Percentiles rank a stretch among this genome's conserved stretches.
Evolutionary conservation across 192 early-diverging fungal genomes (phyloP).

Genomic region (Obelidium mucronatum): DNA sequence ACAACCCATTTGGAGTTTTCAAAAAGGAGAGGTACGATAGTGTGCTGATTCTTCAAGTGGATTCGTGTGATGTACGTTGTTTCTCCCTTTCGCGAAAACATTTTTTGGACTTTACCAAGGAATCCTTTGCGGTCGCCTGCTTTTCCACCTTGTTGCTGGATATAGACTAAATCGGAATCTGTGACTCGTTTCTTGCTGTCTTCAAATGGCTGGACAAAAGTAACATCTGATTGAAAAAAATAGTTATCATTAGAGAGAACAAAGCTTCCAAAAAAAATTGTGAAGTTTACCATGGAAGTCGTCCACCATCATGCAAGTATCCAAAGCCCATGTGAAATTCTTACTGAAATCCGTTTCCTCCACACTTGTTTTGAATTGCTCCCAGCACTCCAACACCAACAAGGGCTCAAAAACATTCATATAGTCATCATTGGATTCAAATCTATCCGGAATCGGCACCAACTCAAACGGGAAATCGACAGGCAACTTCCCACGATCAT

Average conservation of each 20-base stretch:
- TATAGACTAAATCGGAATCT: conserved; percentile 23
- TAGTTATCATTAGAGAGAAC: background rate
- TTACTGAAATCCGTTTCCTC: conserved; percentile 67
- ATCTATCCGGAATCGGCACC: conserved; percentile 63
- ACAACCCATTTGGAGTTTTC: conserved; percentile 45
- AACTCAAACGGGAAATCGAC: conserved; percentile 46
- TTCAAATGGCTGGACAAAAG: conserved; percentile 38
- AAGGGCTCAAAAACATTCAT: conserved; percentile 77
- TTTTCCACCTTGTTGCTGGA: conserved; percentile 22
- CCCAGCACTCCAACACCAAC: conserved; percentile 85
- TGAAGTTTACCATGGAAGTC: conserved; percentile 65
- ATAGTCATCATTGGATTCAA: conserved; percentile 68
- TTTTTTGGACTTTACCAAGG: conserved; percentile 62
- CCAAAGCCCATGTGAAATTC: conserved; percentile 47
- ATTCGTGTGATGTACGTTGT: conserved; percentile 55
- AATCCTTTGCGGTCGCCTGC: conserved; percentile 49
- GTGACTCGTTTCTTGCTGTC: conserved; percentile 55
- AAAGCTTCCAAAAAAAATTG: background rate
- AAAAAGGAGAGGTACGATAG: conserved; percentile 41
- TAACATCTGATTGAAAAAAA: conserved; percentile 6
- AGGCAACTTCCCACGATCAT: conserved; percentile 44
- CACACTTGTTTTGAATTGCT: conserved; percentile 75
- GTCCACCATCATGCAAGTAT: conserved; percentile 68
- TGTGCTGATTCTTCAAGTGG: conserved; percentile 51
- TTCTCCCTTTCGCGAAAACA: conserved; percentile 51